Evolutionary conservation across 192 early-diverging fungal genomes (phyloP), one percentile per base, ranked within the genome.

Genomic region (Coemansia asiatica): DNA sequence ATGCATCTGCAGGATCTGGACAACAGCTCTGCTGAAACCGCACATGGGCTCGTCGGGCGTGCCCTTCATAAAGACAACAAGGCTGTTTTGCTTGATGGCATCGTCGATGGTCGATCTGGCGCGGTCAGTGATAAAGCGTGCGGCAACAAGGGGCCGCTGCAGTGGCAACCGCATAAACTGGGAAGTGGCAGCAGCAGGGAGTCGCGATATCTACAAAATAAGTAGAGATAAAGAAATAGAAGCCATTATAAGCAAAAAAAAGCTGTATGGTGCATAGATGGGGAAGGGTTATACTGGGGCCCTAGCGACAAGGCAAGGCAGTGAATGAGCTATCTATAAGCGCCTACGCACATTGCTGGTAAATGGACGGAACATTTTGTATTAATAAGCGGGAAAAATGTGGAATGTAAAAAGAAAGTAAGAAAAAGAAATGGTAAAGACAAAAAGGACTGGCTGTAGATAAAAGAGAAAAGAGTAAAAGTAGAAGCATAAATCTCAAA

Each of bases 21-120:
- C 87, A 40, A 93, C 92, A n/a, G 94, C 94, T 28, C 93, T 79
- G 67, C 90, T 92, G 85, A 95, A 98, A 16, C 96, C 95, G 74
- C 96, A 98, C 89, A 91, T 85, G 33, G 96, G 96, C 29, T 87
- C 85, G 60, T 95, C 88, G 56, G 92, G 92, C 54, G 93, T 94
- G 74, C 96, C 96, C 80, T 98, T 98, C 94, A 98, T 97, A 69
- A 95, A 98, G 33, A 98, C 88, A 49, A 92, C 83, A 4, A 98
- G 82, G 63, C 90, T 87, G 76, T 87, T 90, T 5, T 82, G 61
- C 35, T 82, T 82, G 64, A 90, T 74, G n/a, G 86, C 85, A 21
- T 63, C 55, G 25, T 80, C 72, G 48, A 80, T 80, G 16, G 31
- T 67, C 22, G 56, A 22, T 55, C 63, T 68, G 18, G 74, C 72